Evolutionary conservation across 306 rosid species (phyloP).

Genomic region (Trifolium subterraneum): DNA sequence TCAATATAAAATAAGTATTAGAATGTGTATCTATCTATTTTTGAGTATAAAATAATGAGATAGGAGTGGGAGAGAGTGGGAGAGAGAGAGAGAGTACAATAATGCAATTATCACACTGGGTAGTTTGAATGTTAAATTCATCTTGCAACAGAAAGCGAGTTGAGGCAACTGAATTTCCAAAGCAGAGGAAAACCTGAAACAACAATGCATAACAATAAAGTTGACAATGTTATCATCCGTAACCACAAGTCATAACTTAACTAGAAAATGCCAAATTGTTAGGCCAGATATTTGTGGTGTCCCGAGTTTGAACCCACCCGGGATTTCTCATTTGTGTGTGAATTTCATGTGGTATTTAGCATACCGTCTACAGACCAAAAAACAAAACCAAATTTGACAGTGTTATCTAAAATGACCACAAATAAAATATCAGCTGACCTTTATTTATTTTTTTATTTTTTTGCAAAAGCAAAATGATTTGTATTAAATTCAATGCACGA

Average conservation of each 20-base stretch:
- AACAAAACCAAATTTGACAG: slow-evolving; percentile 3
- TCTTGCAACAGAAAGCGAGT: slow-evolving; percentile 94
- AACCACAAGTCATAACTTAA: no score
- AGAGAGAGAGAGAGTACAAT: slow-evolving; percentile 59
- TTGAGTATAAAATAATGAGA: neutral
- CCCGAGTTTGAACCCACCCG: no score
- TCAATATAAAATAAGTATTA: neutral
- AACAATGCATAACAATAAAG: slow-evolving; percentile 20
- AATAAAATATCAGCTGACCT: slow-evolving; percentile 3
- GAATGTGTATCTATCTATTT: neutral
- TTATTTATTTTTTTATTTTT: no score
- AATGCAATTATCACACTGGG: slow-evolving; percentile 89
- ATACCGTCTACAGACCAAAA: no score
- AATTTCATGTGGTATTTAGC: no score
- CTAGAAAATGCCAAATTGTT: no score
- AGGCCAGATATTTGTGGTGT: no score
- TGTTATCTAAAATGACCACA: slow-evolving; percentile 11
- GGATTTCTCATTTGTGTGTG: no score
- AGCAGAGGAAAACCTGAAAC: slow-evolving; percentile 83
- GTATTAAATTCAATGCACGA: neutral
- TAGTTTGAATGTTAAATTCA: slow-evolving; percentile 88
- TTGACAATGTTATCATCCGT: neutral
- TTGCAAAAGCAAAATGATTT: neutral
- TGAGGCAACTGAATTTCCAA: slow-evolving; percentile 90
- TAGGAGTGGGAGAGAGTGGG: slow-evolving; percentile 24